Percentiles rank a stretch among this genome's conserved stretches.
These are phyloP conservation scores for Dactylonectria macrodidyma DNA, from an alignment of 2,329 filamentous ascomycete species.

Conservation along the genomic window DNA sequence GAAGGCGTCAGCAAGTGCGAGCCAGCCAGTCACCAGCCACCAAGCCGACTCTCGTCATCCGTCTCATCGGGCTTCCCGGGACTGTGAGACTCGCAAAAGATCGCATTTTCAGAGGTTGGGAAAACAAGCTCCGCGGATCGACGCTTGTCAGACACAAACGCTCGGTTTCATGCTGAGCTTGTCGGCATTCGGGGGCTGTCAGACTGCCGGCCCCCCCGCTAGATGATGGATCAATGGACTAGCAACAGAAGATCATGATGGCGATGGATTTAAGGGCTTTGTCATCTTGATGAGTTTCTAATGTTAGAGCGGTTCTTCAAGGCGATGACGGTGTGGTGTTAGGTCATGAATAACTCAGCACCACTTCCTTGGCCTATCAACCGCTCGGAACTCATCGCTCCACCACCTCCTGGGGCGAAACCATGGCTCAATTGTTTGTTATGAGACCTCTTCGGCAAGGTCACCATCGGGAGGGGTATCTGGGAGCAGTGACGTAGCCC, in stretches of 20 bases:
- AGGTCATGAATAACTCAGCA: slow-evolving; percentile 9
- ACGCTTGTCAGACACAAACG: slow-evolving; percentile 5
- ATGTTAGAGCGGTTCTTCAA: slow-evolving; percentile 6
- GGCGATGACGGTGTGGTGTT: slow-evolving; percentile 8
- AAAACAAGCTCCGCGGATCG: background rate
- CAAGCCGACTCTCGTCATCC: slow-evolving; percentile 13
- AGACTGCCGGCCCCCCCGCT: background rate
- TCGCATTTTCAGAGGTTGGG: background rate
- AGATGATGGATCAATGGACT: background rate
- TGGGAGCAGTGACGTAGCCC: slow-evolving; percentile 14
- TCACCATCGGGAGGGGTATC: background rate
- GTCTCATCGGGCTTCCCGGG: background rate
- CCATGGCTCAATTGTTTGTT: slow-evolving; percentile 1
- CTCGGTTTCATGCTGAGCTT: background rate
- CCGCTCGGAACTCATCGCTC: slow-evolving; percentile 9
- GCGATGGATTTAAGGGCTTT: slow-evolving; percentile 1
- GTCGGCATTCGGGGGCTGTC: background rate
- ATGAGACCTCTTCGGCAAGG: background rate
- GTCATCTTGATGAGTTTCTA: background rate
- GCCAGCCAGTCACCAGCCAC: slow-evolving; percentile 1
- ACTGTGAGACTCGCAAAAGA: background rate
- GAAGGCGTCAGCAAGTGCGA: slow-evolving; percentile 2
- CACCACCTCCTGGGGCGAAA: slow-evolving; percentile 13
- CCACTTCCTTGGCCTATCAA: slow-evolving; percentile 9
- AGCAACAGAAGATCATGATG: background rate